Evolutionary conservation across 2,329 filamentous ascomycete genomes (phyloP), one percentile per base, ranked within the genome.

Genomic region (Bipolaris sorokiniana): DNA sequence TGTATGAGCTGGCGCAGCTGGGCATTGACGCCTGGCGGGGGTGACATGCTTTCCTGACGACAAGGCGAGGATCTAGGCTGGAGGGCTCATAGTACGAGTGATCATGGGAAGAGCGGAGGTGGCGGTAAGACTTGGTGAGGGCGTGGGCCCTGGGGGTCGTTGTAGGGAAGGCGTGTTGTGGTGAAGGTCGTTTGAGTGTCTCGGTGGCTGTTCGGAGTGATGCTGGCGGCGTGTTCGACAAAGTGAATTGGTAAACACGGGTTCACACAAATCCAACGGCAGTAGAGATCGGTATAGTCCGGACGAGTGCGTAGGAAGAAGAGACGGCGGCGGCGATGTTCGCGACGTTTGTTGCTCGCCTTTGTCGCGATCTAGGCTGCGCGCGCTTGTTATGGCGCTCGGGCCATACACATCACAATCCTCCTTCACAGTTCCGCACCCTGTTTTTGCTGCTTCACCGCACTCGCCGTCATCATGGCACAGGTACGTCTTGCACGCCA

Each of bases 1-100:
- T 87, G 88, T 61, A 90, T 84, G 47, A 88, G 80, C 67, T 88
- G 85, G 69, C 86, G 82, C 69, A 89, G 80, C 75, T 89, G 87
- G 64, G 79, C 78, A 53, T 83, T 82, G 59, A 86, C 81, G 70
- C 85, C 80, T 46, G 82, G 76, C 42, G 80, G 82, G 42, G 84
- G 82, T 54, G 85, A 82, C 86, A 88, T 88, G 70, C 64, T 54
- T 59, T 56, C 18, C 26, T 36, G 40, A 45, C 38, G 41, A 44
- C 28, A 37, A 41, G 31, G 66, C 60, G 61, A 65, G 38, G 36
- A 16, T 44, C 45, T 49, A 56, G 33, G 37, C 36, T 52, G 37
- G 50, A 22, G 54, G 26, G 54, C 44, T 53, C 54, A 56, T 56
- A 53, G 54, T 56, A 28, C 36, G 38, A 33, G 28, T n/a, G 9